Evolutionary conservation across 441 rosid genomes (phyloP), one percentile per base, ranked within the genome.

Genomic region (Euphorbia celastroides): DNA sequence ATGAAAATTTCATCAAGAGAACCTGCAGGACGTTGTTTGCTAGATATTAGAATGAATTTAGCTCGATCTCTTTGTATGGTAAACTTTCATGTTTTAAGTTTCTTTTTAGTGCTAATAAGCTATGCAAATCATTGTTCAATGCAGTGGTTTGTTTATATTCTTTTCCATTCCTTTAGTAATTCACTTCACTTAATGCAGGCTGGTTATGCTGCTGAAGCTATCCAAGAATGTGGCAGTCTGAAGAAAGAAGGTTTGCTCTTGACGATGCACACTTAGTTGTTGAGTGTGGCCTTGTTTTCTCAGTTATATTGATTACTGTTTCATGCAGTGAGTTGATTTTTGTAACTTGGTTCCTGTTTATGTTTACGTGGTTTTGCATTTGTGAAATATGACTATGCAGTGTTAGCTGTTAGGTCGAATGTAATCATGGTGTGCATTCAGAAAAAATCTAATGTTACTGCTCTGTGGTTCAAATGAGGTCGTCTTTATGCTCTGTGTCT

Each of bases 21-120:
- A 68, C 60, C 72, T 60, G 70, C 75, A 58, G 81, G 79, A 69
- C 75, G 88, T 81, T 74, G 75, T 68, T 72, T 78, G 65, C 81
- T 51, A 74, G 91, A 84, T 71, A 72, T 89, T 80, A 79, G 85
- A 59, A 74, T 80, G 55, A 94, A 89, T 81, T 87, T 94, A 86
- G 90, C 84, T 56, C 84, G 99, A 75, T 81, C 88, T 62, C 97
- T 94, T 75, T 56, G 83, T 73, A 81, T 65, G 93, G 99, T 92
- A 80, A 81, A 61, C 63, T 78, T 62, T 71, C n/a, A 51, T 7
- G 22, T 70, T 75, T 72, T 67, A 38, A 52, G 69, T 66, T 62
- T 38, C 28, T 57, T 19, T 66, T 26, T n/a, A 31, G 64, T 70
- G 42, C 60, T 6, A 44, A 54, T 31, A 62, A 46, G 31, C 57